Evolutionary conservation across 805 yeast species (phyloP).

Genomic region (Zygosaccharomyces lentus): DNA sequence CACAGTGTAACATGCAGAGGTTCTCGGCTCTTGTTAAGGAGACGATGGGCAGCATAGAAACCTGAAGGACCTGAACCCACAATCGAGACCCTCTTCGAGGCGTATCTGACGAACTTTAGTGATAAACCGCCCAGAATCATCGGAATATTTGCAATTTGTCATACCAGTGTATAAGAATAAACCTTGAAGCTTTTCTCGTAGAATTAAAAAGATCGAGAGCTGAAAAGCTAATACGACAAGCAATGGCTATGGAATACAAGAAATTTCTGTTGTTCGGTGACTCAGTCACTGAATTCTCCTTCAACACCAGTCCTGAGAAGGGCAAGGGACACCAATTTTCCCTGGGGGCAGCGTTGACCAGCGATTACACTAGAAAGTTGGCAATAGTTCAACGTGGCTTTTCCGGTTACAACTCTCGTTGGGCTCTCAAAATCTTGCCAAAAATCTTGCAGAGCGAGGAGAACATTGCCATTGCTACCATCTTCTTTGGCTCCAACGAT

Average conservation of each 20-base stretch:
- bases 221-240: neutral
- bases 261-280: conserved; percentile 66
- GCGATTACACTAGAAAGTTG: conserved; percentile 53
- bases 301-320: conserved; percentile 33
- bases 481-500: conserved; percentile 85
- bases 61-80: conserved; percentile 98
- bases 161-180: neutral
- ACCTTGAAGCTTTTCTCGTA: neutral
- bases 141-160: neutral
- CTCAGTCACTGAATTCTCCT: conserved; percentile 59
- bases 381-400: conserved; percentile 74
- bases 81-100: conserved; percentile 50
- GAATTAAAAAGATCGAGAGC: neutral
- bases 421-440: conserved; percentile 50
- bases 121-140: conserved; percentile 2
- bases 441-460: conserved; percentile 48
- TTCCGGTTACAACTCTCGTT: conserved; percentile 68
- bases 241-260: conserved; percentile 18
- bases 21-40: conserved; percentile 47
- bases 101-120: conserved; percentile 4
- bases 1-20: conserved; percentile 61
- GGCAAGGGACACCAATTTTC: conserved; percentile 38
- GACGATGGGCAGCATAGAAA: conserved; percentile 77
- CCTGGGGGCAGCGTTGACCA: conserved; percentile 47
- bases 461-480: conserved; percentile 42